Base-by-base conservation (phyloP, 2,329 filamentous ascomycete genomes). In the Neonectria neomacrospora region DNA sequence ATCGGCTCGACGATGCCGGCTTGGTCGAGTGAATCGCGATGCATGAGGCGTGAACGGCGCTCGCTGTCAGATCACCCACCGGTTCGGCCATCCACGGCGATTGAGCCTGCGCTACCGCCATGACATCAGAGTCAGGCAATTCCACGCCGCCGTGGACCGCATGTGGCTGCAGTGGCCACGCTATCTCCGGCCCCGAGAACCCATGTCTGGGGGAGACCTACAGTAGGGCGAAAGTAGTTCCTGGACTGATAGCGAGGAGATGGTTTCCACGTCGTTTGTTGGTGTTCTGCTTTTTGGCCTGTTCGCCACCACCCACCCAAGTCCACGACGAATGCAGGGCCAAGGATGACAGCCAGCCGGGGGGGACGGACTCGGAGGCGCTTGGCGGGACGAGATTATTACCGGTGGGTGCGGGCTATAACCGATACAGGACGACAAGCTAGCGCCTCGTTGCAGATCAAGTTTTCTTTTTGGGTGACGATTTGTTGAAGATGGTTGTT, bases 121-220 rank as follows among this genome's bases (percentile, higher is more conserved):
- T 71, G 57, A 71, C 66, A 71, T 69, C 69, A 67, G 63, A 51
- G 60, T 67, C 64, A 69, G 58, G 50, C 48, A 65, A 53, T 52
- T 57, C 55, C 58, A 48, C 66, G 64, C 66, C 68, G 68, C 48
- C 52, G 26, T 14, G 47, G 44, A 58, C 54, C 61, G 59, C 59
- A 58, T 61, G 54, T 66, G 61, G 65, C 68, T 71, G 48, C 22
- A 37, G 28, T 28, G 14, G 48, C 44, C 34, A 48, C 23, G 28
- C 32, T 34, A 42, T 52, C 51, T 50, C 61, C 56, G 55, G 23
- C 44, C 34, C 34, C 37, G 26, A 34, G 41, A 48, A 32, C 28
- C 42, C 32, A 45, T 23, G 22, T 26, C 3, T 37, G 14, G 41
- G 12, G 22, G 9, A 41, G 53, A 47, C 16, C 44, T 10, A 10